These are phyloP conservation scores for Fraxinus velutina DNA, from an alignment of 305 asterid species.

Conservation along the genomic window DNA sequence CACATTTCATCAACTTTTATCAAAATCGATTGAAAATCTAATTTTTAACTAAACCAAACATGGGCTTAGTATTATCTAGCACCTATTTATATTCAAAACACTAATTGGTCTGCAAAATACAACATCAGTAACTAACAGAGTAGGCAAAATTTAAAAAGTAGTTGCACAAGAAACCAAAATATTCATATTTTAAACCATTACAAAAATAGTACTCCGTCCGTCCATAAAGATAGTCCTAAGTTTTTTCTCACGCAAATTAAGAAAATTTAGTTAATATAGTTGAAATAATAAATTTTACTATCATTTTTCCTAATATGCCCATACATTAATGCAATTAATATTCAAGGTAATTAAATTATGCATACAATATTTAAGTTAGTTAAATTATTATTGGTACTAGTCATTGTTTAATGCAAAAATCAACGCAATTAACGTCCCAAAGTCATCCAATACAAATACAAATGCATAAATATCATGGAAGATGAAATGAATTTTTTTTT, in stretches of 20 bases:
- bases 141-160: background rate
- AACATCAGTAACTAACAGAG: background rate
- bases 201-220: background rate
- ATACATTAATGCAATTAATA: no score
- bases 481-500: no score
- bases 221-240: background rate
- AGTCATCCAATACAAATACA: no score
- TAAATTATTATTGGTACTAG: no score
- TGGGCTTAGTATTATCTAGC: background rate
- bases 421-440: no score
- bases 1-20: background rate
- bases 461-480: no score
- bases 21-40: background rate
- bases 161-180: background rate
- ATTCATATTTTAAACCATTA: background rate
- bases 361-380: no score
- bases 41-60: background rate
- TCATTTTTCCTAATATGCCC: background rate
- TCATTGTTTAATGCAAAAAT: no score
- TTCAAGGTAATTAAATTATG: no score
- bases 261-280: background rate
- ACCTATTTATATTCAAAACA: background rate
- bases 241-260: background rate
- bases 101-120: background rate
- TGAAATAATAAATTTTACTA: background rate